Percentiles rank a stretch among this genome's conserved stretches.
phyloP scores from a whole-genome alignment of 2,329 filamentous ascomycete species.

The Cercospora sesami region DNA sequence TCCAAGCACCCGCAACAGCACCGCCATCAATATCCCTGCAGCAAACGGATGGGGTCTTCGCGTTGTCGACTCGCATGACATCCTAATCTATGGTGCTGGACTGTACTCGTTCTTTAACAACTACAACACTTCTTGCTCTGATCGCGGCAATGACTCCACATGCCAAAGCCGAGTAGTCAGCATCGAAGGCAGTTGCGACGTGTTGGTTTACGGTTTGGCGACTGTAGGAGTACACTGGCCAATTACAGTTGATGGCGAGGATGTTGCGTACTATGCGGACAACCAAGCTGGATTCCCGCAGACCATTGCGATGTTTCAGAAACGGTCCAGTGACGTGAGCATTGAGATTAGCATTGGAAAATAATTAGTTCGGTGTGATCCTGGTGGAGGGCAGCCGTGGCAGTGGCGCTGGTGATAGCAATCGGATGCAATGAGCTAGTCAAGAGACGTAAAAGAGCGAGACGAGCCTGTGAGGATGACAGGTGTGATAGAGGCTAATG shows the following conservation, averaged over 20 bases:
- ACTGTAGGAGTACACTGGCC: conserved; percentile 45
- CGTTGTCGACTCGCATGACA: neutral
- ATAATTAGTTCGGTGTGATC: neutral
- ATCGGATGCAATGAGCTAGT: no score
- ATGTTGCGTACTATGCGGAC: conserved; percentile 48
- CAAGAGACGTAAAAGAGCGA: no score
- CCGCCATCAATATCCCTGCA: neutral
- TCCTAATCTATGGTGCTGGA: neutral
- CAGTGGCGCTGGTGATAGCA: no score
- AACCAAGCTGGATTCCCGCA: conserved; percentile 51
- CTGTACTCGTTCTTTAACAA: neutral
- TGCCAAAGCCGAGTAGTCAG: conserved; percentile 54
- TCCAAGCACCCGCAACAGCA: neutral
- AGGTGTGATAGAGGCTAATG: no score
- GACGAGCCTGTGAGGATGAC: no score
- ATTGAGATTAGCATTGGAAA: neutral
- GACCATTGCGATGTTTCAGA: conserved; percentile 45
- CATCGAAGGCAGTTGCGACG: conserved; percentile 45
- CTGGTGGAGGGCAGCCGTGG: no score
- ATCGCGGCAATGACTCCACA: conserved; percentile 48
- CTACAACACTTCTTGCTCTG: neutral
- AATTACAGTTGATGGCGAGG: conserved; percentile 47
- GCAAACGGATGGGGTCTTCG: neutral
- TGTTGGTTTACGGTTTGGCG: conserved; percentile 47
- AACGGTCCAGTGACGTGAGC: neutral